These are phyloP conservation scores for Tothia fuscella DNA, from an alignment of 2,329 filamentous ascomycete genomes.

Conservation along the genomic window DNA sequence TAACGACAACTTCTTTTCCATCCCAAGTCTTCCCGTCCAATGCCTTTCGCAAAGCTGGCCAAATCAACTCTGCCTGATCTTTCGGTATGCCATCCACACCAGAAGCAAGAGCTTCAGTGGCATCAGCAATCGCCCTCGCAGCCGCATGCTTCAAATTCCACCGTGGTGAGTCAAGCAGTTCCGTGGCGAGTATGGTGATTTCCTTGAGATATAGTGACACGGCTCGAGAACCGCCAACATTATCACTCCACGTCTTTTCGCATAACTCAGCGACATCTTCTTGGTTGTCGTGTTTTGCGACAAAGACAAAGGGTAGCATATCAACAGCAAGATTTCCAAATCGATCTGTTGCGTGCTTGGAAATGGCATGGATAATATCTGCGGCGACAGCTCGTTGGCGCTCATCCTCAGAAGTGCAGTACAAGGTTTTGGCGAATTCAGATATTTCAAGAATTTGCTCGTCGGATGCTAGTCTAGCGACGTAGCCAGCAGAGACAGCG, in stretches of 20 bases:
- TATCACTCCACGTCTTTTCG: constrained; percentile 76
- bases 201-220: constrained; percentile 77
- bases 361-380: constrained; percentile 71
- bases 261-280: constrained; percentile 71
- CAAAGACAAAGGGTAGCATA: constrained; percentile 76
- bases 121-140: constrained; percentile 66
- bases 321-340: constrained; percentile 66
- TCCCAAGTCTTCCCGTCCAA: constrained; percentile 83
- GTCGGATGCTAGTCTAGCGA: constrained; percentile 54
- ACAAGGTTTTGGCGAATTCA: constrained; percentile 52
- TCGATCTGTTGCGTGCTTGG: constrained; percentile 78
- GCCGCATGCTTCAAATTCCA: constrained; percentile 88
- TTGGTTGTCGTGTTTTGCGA: constrained; percentile 76
- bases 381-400: constrained; percentile 61
- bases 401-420: constrained; percentile 73
- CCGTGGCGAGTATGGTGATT: constrained; percentile 57
- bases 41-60: constrained; percentile 73
- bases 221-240: constrained; percentile 72
- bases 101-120: constrained; percentile 41
- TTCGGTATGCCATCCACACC: constrained; percentile 46
- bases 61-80: constrained; percentile 52
- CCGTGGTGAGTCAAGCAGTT: constrained; percentile 63
- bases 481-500: constrained; percentile 73
- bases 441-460: constrained; percentile 44
- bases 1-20: constrained; percentile 76